Conservation (phyloP, 179 eudicot species). For the Amaranthus tricolor region DNA sequence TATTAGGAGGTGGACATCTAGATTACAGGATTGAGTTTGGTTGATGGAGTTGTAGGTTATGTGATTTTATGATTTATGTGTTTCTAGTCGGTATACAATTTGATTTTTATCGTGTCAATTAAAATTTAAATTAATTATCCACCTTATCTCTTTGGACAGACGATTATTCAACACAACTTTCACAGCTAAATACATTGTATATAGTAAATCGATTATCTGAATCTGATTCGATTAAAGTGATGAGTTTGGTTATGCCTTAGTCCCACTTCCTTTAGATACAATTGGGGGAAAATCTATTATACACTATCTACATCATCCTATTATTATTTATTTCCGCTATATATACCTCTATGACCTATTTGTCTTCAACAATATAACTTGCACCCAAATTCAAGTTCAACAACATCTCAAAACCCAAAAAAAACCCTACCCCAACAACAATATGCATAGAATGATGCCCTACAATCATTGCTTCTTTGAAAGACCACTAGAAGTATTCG, state of each 20-base stretch:
- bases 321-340: background rate
- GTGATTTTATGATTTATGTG: no score
- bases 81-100: no score
- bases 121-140: background rate
- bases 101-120: no score
- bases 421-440: background rate
- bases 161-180: background rate
- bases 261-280: no score
- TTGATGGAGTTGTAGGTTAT: no score
- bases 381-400: no score
- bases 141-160: background rate
- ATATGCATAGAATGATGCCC: constrained; percentile 27
- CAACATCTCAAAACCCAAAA: background rate
- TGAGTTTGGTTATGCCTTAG: no score
- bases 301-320: background rate
- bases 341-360: background rate
- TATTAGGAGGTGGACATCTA: no score
- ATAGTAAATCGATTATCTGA: no score
- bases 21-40: no score
- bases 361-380: background rate
- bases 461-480: constrained; percentile 19
- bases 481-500: constrained; percentile 15
- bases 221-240: no score
- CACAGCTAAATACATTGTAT: background rate
- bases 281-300: no score